Evolutionary conservation across 306 rosid species (phyloP), one percentile per base, ranked within the genome.

Genomic region (Rosa rugosa): DNA sequence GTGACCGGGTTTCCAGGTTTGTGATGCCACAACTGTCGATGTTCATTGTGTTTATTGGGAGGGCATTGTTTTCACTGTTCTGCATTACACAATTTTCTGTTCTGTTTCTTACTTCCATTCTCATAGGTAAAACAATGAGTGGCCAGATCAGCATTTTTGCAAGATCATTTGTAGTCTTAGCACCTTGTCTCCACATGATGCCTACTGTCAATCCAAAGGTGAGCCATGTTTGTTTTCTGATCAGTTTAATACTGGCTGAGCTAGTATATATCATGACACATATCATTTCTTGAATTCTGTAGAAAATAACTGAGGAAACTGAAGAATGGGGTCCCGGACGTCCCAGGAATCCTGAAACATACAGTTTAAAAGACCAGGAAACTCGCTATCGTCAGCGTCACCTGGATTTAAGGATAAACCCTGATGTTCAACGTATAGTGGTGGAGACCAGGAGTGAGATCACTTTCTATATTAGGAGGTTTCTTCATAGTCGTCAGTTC

Each of bases 131-230:
- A 88, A 93, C 94, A 71, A 91, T 87, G 83, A 91, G 88, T 71
- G 98, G 98, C 67, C 92, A 93, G 82, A 88, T 91, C n/a, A 93
- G 97, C 85, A 89, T 93, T 66, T 93, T 93, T 74, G 94, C 94
- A 49, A 87, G 77, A 83, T 84, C 87, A 57, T 88, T 91, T 79
- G 66, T 85, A 45, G 86, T 86, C 77, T 88, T 93, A 70, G 88
- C 97, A 67, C 93, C 89, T 84, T 89, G 97, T 84, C 87, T 93
- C 60, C 97, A 91, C 80, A 93, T 91, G 98, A 79, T 93, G 91
- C 97, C 97, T 54, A 82, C 71, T 86, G 82, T 86, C 70, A 88
- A 80, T 83, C 57, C 80, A 84, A 86, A 84, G 92, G 97, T 92
- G 51, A 77, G 75, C n/a, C 69, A 18, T 11, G 6, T 47, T 69